Percentiles rank a stretch among this genome's conserved stretches.
Conservation (phyloP, 495 filamentous ascomycete species). For the Tuber magnatum region DNA sequence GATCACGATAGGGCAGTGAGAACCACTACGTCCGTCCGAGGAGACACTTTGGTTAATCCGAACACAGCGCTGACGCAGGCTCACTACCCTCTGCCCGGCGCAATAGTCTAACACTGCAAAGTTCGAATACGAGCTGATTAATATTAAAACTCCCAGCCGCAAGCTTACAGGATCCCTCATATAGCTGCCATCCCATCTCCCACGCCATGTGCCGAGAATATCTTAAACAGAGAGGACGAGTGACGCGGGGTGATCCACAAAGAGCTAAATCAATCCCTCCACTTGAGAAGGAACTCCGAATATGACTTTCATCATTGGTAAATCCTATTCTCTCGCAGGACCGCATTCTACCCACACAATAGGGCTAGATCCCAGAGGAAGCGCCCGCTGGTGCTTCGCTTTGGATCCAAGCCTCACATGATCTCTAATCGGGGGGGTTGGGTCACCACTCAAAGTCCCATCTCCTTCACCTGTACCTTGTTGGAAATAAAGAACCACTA, state of each 20-base stretch:
- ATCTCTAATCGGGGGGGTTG: neutral
- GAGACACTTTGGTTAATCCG: neutral
- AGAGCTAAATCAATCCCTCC: neutral
- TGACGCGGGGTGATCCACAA: neutral
- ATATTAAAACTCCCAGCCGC: neutral
- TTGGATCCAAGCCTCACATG: neutral
- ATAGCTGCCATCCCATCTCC: neutral
- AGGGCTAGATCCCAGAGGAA: neutral
- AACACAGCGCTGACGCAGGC: neutral
- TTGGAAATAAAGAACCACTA: neutral
- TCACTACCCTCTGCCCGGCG: neutral
- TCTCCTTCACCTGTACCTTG: neutral
- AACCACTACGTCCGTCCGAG: neutral
- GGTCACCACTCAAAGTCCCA: neutral
- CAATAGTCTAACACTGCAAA: neutral
- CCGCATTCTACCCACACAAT: neutral
- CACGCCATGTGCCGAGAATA: neutral
- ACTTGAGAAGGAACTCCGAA: neutral
- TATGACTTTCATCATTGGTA: neutral
- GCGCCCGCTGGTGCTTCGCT: neutral
- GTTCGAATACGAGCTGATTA: neutral
- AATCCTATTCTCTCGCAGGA: neutral
- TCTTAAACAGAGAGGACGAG: neutral
- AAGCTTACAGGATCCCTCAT: neutral
- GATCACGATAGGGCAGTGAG: neutral